Evolutionary conservation across 1,139 yeast genomes (phyloP).

Genomic region (Yarrowia galli): DNA sequence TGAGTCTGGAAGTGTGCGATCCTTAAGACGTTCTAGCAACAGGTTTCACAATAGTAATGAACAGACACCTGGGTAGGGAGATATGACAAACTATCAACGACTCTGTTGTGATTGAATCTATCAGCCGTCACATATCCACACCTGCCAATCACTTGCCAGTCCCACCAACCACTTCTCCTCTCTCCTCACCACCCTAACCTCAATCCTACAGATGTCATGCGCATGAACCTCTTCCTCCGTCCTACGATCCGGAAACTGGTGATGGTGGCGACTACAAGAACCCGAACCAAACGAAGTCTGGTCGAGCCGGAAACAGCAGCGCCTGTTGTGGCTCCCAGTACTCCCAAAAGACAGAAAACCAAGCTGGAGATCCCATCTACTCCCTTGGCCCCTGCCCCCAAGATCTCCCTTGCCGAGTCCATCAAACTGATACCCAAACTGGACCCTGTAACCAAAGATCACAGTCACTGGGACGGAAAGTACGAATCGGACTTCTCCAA

Average conservation of each 20-base stretch:
- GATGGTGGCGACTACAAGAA: constrained; percentile 29
- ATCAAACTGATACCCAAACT: constrained; percentile 25
- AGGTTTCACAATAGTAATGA: too few species aligned
- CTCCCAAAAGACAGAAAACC: constrained; percentile 24
- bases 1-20: too few species aligned
- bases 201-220: constrained; percentile 19
- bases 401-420: constrained; percentile 26
- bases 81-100: too few species aligned
- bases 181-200: constrained; percentile 8
- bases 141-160: too few species aligned
- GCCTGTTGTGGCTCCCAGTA: constrained; percentile 8
- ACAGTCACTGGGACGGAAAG: constrained; percentile 31
- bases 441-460: constrained; percentile 9
- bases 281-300: constrained; percentile 19
- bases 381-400: constrained; percentile 7
- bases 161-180: too few species aligned
- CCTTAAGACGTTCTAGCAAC: too few species aligned
- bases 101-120: too few species aligned
- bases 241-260: background rate
- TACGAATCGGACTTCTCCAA: constrained; percentile 49
- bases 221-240: constrained; percentile 26
- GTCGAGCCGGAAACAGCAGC: constrained; percentile 3
- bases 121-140: too few species aligned
- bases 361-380: constrained; percentile 24
- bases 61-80: too few species aligned